Conservation (phyloP, 306 rosid genomes). For the Fragaria vesca region DNA sequence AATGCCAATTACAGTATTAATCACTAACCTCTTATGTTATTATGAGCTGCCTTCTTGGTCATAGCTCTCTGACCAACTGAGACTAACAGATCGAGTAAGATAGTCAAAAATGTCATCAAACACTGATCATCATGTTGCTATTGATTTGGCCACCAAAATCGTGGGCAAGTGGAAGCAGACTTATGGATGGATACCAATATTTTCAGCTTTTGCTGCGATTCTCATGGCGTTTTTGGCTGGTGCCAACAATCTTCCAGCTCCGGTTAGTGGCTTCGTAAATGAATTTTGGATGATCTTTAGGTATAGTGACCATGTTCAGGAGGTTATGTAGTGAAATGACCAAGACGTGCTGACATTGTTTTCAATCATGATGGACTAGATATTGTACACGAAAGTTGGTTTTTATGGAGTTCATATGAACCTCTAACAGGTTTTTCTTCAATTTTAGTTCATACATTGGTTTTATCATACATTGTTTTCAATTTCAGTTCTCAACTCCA, state of each 20-base stretch:
- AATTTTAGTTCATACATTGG: constrained; percentile 15
- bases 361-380: background rate
- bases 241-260: constrained; percentile 33
- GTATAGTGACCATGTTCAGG: background rate
- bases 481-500: constrained; percentile 25
- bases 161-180: constrained; percentile 29
- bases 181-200: constrained; percentile 30
- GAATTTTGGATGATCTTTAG: background rate
- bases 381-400: background rate
- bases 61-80: background rate
- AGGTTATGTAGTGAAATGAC: background rate
- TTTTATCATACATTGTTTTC: background rate
- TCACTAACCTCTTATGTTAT: background rate
- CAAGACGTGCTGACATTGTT: background rate
- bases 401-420: background rate
- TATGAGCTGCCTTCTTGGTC: background rate
- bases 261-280: constrained; percentile 18
- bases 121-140: background rate
- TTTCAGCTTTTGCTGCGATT: constrained; percentile 28
- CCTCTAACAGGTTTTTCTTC: background rate
- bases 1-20: background rate
- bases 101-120: background rate
- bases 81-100: background rate
- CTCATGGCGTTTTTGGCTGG: constrained; percentile 24
- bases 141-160: constrained; percentile 12